Evolutionary conservation across 148 eudicot genomes (phyloP), one percentile per base, ranked within the genome.

Genomic region (Cornus controversa): DNA sequence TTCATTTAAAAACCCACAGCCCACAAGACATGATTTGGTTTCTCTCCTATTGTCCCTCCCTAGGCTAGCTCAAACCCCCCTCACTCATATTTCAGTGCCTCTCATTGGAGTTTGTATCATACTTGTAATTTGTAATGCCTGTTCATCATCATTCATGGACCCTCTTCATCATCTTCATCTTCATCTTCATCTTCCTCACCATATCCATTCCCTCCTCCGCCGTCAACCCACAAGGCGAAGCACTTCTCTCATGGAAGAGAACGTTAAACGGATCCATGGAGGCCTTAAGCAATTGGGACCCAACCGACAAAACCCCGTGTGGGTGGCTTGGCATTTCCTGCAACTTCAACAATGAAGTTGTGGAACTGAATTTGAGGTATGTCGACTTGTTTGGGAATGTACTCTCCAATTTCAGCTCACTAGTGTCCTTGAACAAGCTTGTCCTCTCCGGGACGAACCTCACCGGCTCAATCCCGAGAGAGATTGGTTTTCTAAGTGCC

Each of bases 291-390:
- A 74, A 82, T 42, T 94, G 98, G 98, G 80, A 89, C 71, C 79
- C 91, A 0, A 70, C 75, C 42, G 83, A 90, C 63, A 84, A 79
- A 16, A 86, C 82, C 6, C 93, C 98, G 0, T 94, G 97, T 64
- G 69, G 66, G 10, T 94, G 98, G 98, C 84, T 73, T 26, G 97
- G 98, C 1, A 65, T 94, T 36, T 72, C 88, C 58, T 94, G 98
- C 84, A 83, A 93, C 77, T 67, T 47, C 45, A 76, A 82, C 16
- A 82, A 81, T 11, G 85, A 90, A 72, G 98, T 94, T 26, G 84
- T 72, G 62, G 93, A 85, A 77, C 57, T 92, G n/a, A 84, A 71
- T 18, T 79, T 94, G 80, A 89, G 79, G 80, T 85, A 87, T 66
- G 68, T 94, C 16, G 98, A 93, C 75, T 87, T 94, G 63, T 79